Evolutionary conservation across 2,329 filamentous ascomycete species (phyloP).

Genomic region (Fusarium proliferatum): DNA sequence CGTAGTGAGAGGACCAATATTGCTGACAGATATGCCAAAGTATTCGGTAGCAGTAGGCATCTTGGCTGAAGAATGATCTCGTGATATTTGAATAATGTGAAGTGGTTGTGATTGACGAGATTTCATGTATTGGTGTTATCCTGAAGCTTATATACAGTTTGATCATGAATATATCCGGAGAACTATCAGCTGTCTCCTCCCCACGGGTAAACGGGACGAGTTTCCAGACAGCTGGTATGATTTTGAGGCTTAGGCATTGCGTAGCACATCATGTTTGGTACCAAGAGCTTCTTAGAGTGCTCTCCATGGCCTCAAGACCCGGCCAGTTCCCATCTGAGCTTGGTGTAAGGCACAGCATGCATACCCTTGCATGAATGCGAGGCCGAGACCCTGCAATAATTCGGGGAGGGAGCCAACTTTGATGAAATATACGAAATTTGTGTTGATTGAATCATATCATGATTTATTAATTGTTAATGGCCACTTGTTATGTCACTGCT

Average conservation of each 20-base stretch:
- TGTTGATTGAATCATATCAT: neutral
- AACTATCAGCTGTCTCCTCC: neutral
- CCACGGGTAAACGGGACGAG: neutral
- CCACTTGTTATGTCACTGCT: neutral
- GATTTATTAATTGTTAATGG: neutral
- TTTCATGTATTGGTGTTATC: too few relatives aligned
- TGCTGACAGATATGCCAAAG: slow-evolving; percentile 40
- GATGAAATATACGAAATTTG: neutral
- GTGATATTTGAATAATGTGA: neutral
- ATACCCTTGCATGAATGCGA: neutral
- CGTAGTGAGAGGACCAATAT: slow-evolving; percentile 47
- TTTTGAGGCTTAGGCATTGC: neutral
- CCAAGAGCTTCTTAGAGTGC: neutral
- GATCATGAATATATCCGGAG: neutral
- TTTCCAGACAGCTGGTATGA: neutral
- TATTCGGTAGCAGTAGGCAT: slow-evolving; percentile 44
- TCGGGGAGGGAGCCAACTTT: neutral
- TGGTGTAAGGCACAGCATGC: slow-evolving; percentile 2
- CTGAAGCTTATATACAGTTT: neutral
- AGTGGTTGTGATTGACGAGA: neutral
- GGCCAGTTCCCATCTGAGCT: slow-evolving; percentile 4
- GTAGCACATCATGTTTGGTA: neutral
- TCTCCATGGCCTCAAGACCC: neutral
- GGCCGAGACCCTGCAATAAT: neutral
- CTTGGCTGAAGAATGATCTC: neutral